These are phyloP conservation scores for Trypanosoma congolense DNA, from an alignment of 208 protist species.

Conservation along the genomic window DNA sequence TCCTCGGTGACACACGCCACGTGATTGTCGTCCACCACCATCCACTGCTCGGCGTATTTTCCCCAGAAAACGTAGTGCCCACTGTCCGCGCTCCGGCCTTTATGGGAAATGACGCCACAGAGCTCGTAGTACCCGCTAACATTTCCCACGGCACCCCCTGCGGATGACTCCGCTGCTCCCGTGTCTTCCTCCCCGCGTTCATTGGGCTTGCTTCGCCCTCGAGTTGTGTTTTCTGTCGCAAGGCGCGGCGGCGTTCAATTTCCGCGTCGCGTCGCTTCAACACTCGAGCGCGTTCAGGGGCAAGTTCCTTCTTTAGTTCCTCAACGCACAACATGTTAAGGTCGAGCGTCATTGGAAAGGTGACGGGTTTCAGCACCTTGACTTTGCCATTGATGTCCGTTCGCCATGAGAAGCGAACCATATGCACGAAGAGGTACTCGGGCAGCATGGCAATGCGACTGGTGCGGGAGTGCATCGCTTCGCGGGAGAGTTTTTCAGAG, in stretches of 20 bases:
- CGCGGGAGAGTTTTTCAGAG: slow-evolving; percentile 41
- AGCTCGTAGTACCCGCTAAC: slow-evolving; percentile 86
- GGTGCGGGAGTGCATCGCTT: slow-evolving; percentile 43
- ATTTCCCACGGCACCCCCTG: slow-evolving; percentile 28
- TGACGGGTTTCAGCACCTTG: slow-evolving; percentile 84
- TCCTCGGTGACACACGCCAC: slow-evolving; percentile 67
- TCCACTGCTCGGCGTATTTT: slow-evolving; percentile 58
- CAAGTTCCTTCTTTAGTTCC: slow-evolving; percentile 30
- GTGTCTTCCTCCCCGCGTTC: neutral
- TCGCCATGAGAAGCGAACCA: slow-evolving; percentile 89
- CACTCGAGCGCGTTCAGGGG: slow-evolving; percentile 35
- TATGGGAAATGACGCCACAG: slow-evolving; percentile 88
- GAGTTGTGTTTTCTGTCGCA: slow-evolving; percentile 16
- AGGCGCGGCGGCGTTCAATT: slow-evolving; percentile 30
- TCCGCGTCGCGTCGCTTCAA: slow-evolving; percentile 53
- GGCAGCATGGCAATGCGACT: slow-evolving; percentile 58
- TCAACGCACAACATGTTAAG: slow-evolving; percentile 43
- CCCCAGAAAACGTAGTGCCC: slow-evolving; percentile 93
- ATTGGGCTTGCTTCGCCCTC: slow-evolving; percentile 16
- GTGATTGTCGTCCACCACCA: slow-evolving; percentile 73
- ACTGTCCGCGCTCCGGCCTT: slow-evolving; percentile 80
- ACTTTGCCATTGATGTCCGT: slow-evolving; percentile 75
- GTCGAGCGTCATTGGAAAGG: slow-evolving; percentile 78
- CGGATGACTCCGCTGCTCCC: slow-evolving; percentile 1
- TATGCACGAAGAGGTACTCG: slow-evolving; percentile 83